A percentile compares a stretch with the other conserved stretches of the same genome.
phyloP scores from a whole-genome alignment of 2,329 filamentous ascomycete species.

The Aspergillus versicolor region DNA sequence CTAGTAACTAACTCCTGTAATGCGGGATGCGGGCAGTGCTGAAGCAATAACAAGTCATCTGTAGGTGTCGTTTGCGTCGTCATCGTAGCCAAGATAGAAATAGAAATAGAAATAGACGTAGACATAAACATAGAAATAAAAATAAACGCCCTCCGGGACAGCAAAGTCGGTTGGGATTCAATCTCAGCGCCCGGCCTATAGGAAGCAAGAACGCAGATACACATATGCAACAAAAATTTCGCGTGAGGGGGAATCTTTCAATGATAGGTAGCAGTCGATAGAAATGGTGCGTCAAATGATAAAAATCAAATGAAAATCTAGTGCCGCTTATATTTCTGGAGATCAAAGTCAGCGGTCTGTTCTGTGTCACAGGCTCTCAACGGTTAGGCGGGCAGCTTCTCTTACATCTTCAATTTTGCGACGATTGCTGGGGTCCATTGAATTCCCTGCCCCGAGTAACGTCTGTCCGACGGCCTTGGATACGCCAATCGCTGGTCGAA shows the following conservation, averaged over 20 bases:
- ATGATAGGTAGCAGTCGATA: neutral
- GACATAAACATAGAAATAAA: neutral
- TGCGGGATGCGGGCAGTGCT: neutral
- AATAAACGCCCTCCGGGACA: neutral
- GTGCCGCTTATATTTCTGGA: constrained; percentile 47
- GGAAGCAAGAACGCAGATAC: neutral
- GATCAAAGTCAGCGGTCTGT: constrained; percentile 11
- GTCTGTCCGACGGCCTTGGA: constrained; percentile 87
- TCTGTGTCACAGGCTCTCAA: neutral
- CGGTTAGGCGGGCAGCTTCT: constrained; percentile 27
- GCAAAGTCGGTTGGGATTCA: neutral
- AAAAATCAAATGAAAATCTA: constrained; percentile 17
- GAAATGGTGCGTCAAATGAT: neutral
- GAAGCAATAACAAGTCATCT: neutral
- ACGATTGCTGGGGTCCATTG: constrained; percentile 78
- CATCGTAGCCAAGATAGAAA: constrained; percentile 1
- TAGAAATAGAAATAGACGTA: no score
- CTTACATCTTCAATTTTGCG: constrained; percentile 85
- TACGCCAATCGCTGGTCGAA: constrained; percentile 86
- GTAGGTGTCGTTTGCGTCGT: neutral
- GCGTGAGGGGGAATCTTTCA: constrained; percentile 12
- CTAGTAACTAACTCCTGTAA: neutral
- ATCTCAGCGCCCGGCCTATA: neutral
- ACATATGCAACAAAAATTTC: constrained; percentile 5
- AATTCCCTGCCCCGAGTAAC: constrained; percentile 87